Conservation (phyloP, 192 early-diverging fungal genomes). For the Podila verticillata region DNA sequence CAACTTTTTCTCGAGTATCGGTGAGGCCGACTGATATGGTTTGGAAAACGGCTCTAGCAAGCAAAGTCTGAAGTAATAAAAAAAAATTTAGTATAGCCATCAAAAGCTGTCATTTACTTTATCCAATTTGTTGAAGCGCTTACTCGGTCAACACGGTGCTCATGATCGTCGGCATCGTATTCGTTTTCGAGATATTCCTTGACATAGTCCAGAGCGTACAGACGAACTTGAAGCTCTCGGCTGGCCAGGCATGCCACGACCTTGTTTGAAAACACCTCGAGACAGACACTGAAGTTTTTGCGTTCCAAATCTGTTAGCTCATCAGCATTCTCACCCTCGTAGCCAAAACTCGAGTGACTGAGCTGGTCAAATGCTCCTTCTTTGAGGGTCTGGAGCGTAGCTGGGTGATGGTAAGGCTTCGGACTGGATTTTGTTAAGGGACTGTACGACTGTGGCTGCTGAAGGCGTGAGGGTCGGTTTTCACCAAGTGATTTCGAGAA, state of each 20-base stretch:
- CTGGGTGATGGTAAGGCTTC: background rate
- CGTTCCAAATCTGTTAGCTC: slow-evolving; percentile 43
- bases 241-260: slow-evolving; percentile 61
- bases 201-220: slow-evolving; percentile 64
- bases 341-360: background rate
- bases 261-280: slow-evolving; percentile 59
- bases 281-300: slow-evolving; percentile 40
- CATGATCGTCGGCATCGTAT: slow-evolving; percentile 24
- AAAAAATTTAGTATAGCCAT: background rate
- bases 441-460: background rate
- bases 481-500: background rate
- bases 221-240: slow-evolving; percentile 59
- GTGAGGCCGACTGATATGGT: slow-evolving; percentile 58
- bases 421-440: background rate
- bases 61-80: slow-evolving; percentile 18
- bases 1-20: slow-evolving; percentile 65
- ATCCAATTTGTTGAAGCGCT: background rate
- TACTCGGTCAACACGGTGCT: slow-evolving; percentile 21
- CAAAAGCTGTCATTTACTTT: background rate
- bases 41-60: slow-evolving; percentile 61
- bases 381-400: background rate
- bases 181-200: slow-evolving; percentile 52
- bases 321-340: slow-evolving; percentile 10
- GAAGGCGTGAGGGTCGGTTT: background rate
- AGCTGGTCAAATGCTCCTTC: background rate